A percentile compares a stretch with the other conserved stretches of the same genome.
Conservation (phyloP, 306 rosid species). For the Malus orientalis region DNA sequence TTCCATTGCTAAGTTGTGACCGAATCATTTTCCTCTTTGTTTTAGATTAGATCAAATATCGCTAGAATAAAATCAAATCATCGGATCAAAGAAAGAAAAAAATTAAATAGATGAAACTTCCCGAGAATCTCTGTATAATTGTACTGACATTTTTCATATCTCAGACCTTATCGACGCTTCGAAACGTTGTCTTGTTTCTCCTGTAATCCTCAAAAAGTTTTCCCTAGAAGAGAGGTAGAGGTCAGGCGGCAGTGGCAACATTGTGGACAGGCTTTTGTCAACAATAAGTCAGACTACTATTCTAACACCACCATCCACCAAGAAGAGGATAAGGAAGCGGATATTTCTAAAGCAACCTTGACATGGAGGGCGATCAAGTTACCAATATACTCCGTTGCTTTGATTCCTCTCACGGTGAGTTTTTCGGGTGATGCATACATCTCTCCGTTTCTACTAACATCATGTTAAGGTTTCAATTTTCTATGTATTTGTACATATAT, state of each 20-base stretch:
- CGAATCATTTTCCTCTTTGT: no score
- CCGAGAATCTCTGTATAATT: background rate
- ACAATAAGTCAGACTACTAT: background rate
- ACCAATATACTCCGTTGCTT: conserved; percentile 85
- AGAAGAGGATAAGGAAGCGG: conserved; percentile 25
- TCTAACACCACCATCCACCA: conserved; percentile 6
- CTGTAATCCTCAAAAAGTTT: conserved; percentile 4
- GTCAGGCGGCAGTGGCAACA: conserved; percentile 12
- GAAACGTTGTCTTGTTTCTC: conserved; percentile 7
- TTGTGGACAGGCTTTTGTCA: background rate
- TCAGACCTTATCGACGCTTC: conserved; percentile 5
- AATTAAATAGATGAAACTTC: no score
- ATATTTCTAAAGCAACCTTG: conserved; percentile 41
- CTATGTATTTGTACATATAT: background rate
- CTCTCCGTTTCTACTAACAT: background rate
- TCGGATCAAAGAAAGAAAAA: no score
- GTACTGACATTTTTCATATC: background rate
- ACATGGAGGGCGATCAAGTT: conserved; percentile 85
- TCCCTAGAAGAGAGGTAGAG: conserved; percentile 14
- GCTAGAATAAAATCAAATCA: no score
- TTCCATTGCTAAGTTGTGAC: no score
- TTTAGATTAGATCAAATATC: no score
- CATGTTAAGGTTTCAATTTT: background rate
- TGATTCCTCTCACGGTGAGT: conserved; percentile 82
- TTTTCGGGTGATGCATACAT: background rate